Conservation (phyloP, 163 green algal genomes). For the Scenedesmus sp. region DNA sequence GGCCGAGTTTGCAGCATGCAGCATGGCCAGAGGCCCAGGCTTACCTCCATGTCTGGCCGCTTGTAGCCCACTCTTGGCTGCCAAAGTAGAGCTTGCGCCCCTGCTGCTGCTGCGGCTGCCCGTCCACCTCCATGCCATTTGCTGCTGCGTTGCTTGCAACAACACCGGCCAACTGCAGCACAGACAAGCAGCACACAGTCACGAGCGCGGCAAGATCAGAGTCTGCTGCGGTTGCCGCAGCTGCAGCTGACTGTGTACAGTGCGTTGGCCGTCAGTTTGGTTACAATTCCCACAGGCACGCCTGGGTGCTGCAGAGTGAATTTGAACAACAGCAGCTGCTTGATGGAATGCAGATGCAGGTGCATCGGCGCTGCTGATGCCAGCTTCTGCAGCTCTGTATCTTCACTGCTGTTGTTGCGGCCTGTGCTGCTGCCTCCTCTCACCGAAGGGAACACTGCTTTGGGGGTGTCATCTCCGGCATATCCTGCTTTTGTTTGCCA, state of each 20-base stretch:
- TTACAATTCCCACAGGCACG: no score
- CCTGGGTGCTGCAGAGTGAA: no score
- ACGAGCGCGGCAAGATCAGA: neutral
- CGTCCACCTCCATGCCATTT: slow-evolving; percentile 56
- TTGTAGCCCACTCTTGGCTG: slow-evolving; percentile 73
- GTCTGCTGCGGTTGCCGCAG: neutral
- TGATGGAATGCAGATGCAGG: no score
- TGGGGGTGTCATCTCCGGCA: slow-evolving; percentile 95
- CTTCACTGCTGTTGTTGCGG: neutral
- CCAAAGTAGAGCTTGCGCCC: slow-evolving; percentile 76
- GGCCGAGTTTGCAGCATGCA: no score
- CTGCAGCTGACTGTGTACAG: no score
- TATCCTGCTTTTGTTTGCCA: slow-evolving; percentile 93
- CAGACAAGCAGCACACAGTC: no score
- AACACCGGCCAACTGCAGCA: slow-evolving; percentile 46
- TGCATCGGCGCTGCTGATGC: neutral
- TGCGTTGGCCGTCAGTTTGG: no score
- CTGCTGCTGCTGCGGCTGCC: neutral
- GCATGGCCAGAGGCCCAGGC: neutral
- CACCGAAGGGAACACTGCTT: slow-evolving; percentile 87
- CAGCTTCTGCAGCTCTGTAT: neutral
- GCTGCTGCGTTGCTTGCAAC: slow-evolving; percentile 50
- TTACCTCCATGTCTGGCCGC: slow-evolving; percentile 88
- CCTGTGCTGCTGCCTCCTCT: slow-evolving; percentile 31
- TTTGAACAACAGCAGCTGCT: no score